Conservation (phyloP, 1,284 basidiomycete species). For the Boletellus deceptivus region DNA sequence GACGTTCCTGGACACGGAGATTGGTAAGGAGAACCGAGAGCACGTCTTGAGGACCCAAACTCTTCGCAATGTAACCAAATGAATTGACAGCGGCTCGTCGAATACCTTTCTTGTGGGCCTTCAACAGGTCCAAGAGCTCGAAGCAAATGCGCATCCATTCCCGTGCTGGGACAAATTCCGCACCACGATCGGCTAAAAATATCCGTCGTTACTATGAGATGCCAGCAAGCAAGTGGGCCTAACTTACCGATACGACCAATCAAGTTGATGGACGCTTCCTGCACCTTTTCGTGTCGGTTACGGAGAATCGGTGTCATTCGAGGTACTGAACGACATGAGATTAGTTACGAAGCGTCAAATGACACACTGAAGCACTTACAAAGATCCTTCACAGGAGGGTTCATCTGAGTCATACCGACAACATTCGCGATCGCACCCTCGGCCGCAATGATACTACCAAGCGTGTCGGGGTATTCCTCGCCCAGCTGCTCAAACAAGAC, state of each 20-base stretch:
- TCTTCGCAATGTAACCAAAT: conserved; percentile 99
- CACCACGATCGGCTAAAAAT: conserved; percentile 87
- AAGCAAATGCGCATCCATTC: conserved; percentile 99
- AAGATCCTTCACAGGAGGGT: conserved; percentile 98
- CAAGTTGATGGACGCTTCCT: conserved; percentile 99
- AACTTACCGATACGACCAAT: conserved; percentile 91
- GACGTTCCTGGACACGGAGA: conserved; percentile 96
- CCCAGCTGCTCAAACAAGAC: conserved; percentile 98
- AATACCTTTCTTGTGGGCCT: conserved; percentile 99
- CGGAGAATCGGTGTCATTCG: conserved; percentile 99
- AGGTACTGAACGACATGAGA: conserved; percentile 60
- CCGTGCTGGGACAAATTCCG: conserved; percentile 96
- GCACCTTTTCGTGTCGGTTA: conserved; percentile 99
- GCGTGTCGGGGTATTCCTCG: conserved; percentile 98
- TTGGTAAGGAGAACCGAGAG: conserved; percentile 96
- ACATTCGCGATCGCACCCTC: conserved; percentile 99
- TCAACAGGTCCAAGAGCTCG: conserved; percentile 94
- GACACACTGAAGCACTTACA: conserved; percentile 51
- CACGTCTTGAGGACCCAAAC: conserved; percentile 98
- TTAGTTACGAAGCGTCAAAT: conserved; percentile 10
- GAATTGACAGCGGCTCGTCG: conserved; percentile 98
- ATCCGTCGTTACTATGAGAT: conserved; percentile 11
- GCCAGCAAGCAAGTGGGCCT: neutral
- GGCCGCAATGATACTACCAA: conserved; percentile 98
- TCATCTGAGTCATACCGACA: conserved; percentile 99